phyloP scores from a whole-genome alignment of 495 filamentous ascomycete genomes.

The Hypoxylon subgilvum region DNA sequence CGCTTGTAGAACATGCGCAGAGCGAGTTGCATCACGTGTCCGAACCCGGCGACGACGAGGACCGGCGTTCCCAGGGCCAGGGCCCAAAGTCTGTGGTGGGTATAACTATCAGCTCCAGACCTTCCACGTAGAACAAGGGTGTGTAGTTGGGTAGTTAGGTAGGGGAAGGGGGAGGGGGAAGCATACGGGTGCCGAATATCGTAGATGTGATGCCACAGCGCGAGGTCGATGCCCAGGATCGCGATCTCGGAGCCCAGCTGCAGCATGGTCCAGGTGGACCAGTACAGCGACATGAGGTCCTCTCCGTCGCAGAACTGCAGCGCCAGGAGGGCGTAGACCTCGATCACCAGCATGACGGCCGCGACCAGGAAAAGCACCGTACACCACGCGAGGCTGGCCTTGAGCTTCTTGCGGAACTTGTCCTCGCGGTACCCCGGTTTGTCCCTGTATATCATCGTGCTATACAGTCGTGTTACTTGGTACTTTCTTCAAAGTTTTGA shows the following conservation, averaged over 20 bases:
- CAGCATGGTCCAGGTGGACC: constrained; percentile 56
- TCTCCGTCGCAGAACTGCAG: constrained; percentile 58
- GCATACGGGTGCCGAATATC: constrained; percentile 50
- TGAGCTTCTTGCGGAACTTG: constrained; percentile 31
- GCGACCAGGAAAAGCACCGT: constrained; percentile 44
- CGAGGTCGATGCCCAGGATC: constrained; percentile 51
- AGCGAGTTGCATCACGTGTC: constrained; percentile 47
- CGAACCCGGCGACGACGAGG: constrained; percentile 53
- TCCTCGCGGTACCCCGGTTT: constrained; percentile 13
- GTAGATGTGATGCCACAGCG: constrained; percentile 47
- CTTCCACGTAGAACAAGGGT: constrained; percentile 8
- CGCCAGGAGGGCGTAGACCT: constrained; percentile 50
- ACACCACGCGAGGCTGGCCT: constrained; percentile 34
- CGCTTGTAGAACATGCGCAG: constrained; percentile 17
- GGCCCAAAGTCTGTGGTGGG: constrained; percentile 47
- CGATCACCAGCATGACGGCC: constrained; percentile 46
- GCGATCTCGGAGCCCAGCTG: constrained; percentile 57
- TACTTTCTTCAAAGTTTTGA: background rate
- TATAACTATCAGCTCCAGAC: background rate
- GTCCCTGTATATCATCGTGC: constrained; percentile 22
- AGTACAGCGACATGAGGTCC: constrained; percentile 56
- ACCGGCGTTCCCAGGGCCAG: constrained; percentile 57
- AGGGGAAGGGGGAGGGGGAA: background rate
- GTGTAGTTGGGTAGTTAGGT: too few species aligned
- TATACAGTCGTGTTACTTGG: constrained; percentile 11